These are phyloP conservation scores for Parietaria judaica DNA, from an alignment of 306 rosid species.

Conservation along the genomic window DNA sequence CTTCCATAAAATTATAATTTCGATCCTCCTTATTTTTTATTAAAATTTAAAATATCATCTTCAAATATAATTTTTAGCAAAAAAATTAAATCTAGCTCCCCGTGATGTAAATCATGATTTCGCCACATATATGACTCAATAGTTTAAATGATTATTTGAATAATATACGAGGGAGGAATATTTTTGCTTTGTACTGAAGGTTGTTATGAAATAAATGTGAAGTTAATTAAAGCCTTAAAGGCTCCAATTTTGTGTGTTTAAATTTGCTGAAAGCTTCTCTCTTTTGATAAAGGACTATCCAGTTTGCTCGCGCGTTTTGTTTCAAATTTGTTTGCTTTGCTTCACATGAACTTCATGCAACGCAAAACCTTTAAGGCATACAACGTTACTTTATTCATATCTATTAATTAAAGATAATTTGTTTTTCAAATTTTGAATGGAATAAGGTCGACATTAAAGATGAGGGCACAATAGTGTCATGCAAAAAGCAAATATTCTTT, in stretches of 20 bases:
- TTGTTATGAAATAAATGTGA: neutral
- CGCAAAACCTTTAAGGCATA: neutral
- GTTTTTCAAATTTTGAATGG: no score
- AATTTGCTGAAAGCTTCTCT: constrained; percentile 10
- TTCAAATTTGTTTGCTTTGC: neutral
- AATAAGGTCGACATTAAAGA: no score
- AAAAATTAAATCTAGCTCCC: no score
- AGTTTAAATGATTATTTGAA: constrained; percentile 37
- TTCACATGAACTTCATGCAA: neutral
- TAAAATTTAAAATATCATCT: no score
- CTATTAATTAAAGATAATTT: no score
- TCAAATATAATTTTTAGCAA: no score
- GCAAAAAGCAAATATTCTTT: no score
- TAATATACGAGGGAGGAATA: constrained; percentile 34
- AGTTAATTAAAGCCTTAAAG: constrained; percentile 26
- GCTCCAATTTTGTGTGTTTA: constrained; percentile 24
- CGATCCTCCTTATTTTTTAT: no score
- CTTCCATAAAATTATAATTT: no score
- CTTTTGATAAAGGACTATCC: constrained; percentile 1
- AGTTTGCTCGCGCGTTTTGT: neutral
- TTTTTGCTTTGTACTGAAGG: constrained; percentile 2
- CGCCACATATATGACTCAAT: neutral
- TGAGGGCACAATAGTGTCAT: no score
- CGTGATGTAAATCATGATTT: no score
- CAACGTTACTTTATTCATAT: no score